Evolutionary conservation across 768 basidiomycete species (phyloP), one percentile per base, ranked within the genome.

Genomic region (Lepiota venenata): DNA sequence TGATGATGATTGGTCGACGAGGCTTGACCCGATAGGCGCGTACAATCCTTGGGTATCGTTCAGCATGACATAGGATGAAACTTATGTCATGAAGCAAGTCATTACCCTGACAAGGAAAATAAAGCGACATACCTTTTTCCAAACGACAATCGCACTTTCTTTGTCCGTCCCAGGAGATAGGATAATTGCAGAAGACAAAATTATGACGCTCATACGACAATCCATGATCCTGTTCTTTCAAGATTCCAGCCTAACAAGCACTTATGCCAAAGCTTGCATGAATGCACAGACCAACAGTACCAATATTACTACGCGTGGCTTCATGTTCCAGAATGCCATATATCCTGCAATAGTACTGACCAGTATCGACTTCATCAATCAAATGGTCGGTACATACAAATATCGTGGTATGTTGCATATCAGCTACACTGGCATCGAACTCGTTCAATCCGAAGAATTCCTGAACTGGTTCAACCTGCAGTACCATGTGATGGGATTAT

Each of bases 81-180:
- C 61, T 4, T 59, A 49, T 29, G 48, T 57, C 25, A 61, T 63
- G 62, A 62, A 63, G 42, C 62, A 63, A 48, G 55, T 63, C 20
- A 61, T 63, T 32, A 60, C 62, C 3, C 29, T 63, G 39, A 63
- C 62, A 14, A 63, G 60, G 22, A 59, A 55, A 3, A 29, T 11
- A 1, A 22, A 49, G 16, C n/a, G 62, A 9, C 61, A 63, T 42
- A 63, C 62, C 8, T 63, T 63, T 38, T 20, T 63, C 12, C 50
- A 61, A 35, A 63, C 62, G 12, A 50, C 48, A 5, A 32, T 60
- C 29, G 62, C 60, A 40, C 32, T 53, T 16, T 56, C 59, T 10
- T 58, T 63, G 61, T 2, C 57, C 4, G 50, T 52, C 9, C 20
- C 32, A 20, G 4, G 18, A 25, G 52, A 44, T 14, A 14, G 35